Evolutionary conservation across 441 rosid genomes (phyloP).

Genomic region (Iberis amara): DNA sequence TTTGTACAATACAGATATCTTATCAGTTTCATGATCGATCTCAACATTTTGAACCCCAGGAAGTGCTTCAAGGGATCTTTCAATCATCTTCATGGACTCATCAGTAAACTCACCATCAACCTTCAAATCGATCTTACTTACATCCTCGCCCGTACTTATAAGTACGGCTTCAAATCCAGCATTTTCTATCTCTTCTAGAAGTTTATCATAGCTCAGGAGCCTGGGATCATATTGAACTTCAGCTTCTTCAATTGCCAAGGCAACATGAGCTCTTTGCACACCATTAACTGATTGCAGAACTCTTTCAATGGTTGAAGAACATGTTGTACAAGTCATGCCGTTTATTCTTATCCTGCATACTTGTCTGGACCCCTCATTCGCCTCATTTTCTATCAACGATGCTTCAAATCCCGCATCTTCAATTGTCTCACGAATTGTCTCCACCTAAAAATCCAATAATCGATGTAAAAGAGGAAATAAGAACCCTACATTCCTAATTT

Average conservation of each 20-base stretch:
- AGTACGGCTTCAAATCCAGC: conserved; percentile 72
- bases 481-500: conserved; percentile 2
- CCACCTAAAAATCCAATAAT: conserved; percentile 38
- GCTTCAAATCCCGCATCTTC: conserved; percentile 80
- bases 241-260: conserved; percentile 88
- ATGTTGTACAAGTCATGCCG: conserved; percentile 86
- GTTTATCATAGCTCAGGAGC: conserved; percentile 31
- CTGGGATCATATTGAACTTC: conserved; percentile 62
- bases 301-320: conserved; percentile 67
- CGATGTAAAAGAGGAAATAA: background rate
- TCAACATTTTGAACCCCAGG: conserved; percentile 64
- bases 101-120: conserved; percentile 55
- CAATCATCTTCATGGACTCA: conserved; percentile 42
- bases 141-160: conserved; percentile 61
- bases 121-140: conserved; percentile 63
- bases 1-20: conserved; percentile 55
- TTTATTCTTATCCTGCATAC: conserved; percentile 62
- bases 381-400: conserved; percentile 47
- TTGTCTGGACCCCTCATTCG: conserved; percentile 46
- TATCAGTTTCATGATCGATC: conserved; percentile 33
- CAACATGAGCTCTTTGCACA: conserved; percentile 68
- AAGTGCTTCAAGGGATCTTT: conserved; percentile 65
- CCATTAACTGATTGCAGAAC: conserved; percentile 57
- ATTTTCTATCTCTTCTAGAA: conserved; percentile 48
- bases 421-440: conserved; percentile 67